phyloP scores from a whole-genome alignment of 2,329 filamentous ascomycete genomes.

The Teratosphaeria nubilosa region DNA sequence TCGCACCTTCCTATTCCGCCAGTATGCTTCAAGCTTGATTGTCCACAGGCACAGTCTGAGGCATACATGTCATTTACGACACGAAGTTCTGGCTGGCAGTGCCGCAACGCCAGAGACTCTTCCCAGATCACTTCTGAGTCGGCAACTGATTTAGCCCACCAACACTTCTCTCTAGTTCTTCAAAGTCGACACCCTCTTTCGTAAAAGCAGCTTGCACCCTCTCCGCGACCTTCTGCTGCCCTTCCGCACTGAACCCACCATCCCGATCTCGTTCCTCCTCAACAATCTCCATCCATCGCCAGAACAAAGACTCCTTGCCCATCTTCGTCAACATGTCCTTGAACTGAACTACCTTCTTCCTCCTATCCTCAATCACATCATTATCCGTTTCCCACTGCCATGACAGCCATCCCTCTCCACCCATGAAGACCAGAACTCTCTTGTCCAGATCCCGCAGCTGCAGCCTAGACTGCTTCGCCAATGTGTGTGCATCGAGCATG shows the following conservation, averaged over 20 bases:
- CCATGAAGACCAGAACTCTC: constrained; percentile 58
- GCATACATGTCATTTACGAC: too few relatives aligned
- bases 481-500: constrained; percentile 63
- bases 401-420: constrained; percentile 57
- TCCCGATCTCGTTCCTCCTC: constrained; percentile 75
- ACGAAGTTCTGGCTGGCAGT: not conserved
- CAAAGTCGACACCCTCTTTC: constrained; percentile 69
- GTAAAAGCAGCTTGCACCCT: constrained; percentile 70
- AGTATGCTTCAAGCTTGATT: too few relatives aligned
- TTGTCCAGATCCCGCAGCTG: constrained; percentile 58
- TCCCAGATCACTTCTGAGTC: not conserved
- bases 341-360: constrained; percentile 70
- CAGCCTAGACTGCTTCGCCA: constrained; percentile 54
- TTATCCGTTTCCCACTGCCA: constrained; percentile 31
- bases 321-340: constrained; percentile 63
- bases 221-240: constrained; percentile 60
- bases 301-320: constrained; percentile 84
- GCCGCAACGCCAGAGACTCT: not conserved
- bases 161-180: constrained; percentile 64
- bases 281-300: constrained; percentile 83
- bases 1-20: too few relatives aligned
- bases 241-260: constrained; percentile 65
- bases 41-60: too few relatives aligned
- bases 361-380: constrained; percentile 49
- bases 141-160: constrained; percentile 48